Base-by-base conservation (phyloP, 2,329 filamentous ascomycete species). In the Penicillium sp. region DNA sequence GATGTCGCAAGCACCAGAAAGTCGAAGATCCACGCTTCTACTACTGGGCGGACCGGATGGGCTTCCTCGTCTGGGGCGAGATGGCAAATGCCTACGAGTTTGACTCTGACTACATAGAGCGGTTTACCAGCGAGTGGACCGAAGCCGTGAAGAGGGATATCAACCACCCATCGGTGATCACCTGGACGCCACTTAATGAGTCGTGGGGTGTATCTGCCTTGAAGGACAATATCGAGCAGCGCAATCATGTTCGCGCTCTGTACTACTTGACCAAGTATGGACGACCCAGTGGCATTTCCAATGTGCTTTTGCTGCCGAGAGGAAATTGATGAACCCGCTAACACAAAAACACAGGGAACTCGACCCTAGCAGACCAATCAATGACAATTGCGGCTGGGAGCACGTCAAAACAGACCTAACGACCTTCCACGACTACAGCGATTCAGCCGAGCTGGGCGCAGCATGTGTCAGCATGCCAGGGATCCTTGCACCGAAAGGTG, bases 361-460 rank as follows among this genome's bases (percentile, higher is more conserved):
- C 2, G 86, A 89, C 60, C 78, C 82, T 1, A 87, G 82, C 0
- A 75, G 86, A 6, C 84, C 84, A 16, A 78, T 89, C 65, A 89
- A 88, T 64, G 86, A 88, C 69, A 88, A 89, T 69, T 88, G 86
- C 61, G 86, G 86, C 33, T 88, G 86, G 86, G 85, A 88, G 65
- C 85, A 88, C 59, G 84, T 88, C 6, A 63, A 77, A 11, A 86
- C 83, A 0, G 86, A 88, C 61, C 73, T 88, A 2, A 84, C 82
- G 25, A 88, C 86, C 0, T 89, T 86, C 75, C 86, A 88, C 67
- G 85, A 88, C 69, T 89, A 88, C 66, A 76, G 78, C 17, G 85
- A 88, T 62, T 82, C 77, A 0, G 75, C 80, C 0, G 80, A 78
- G 22, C 77, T 89, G 7, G 75, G 79, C 5, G 73, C 79, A 56